Conservation (phyloP, 495 filamentous ascomycete species). For the Xylaria grammica region DNA sequence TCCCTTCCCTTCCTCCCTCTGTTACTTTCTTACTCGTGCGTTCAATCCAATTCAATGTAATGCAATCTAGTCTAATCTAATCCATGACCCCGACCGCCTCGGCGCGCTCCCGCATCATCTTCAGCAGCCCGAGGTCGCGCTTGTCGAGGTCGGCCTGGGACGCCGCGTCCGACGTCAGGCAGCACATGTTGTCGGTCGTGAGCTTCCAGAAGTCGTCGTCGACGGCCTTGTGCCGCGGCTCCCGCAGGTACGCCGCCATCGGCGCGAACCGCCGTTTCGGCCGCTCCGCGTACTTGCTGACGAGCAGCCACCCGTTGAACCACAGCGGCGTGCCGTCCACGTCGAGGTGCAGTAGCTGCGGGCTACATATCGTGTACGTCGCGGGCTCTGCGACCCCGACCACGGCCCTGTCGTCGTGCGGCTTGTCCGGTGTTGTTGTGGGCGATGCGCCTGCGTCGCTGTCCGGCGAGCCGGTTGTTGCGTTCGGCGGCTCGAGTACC, state of each 20-base stretch:
- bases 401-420: background rate
- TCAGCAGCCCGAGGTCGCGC: constrained; percentile 3
- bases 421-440: background rate
- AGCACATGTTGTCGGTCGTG: constrained; percentile 21
- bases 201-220: constrained; percentile 22
- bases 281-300: constrained; percentile 28
- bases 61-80: background rate
- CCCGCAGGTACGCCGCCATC: constrained; percentile 16
- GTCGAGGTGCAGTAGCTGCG: constrained; percentile 37
- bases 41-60: background rate
- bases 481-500: constrained; percentile 3
- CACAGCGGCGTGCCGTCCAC: constrained; percentile 32
- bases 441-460: background rate
- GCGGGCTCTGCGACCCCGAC: background rate
- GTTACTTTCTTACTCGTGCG: background rate
- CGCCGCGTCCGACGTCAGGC: constrained; percentile 12
- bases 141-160: background rate
- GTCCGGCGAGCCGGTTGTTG: no score
- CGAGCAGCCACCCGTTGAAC: constrained; percentile 36
- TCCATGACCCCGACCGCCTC: constrained; percentile 10
- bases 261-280: constrained; percentile 15
- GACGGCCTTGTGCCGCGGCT: background rate
- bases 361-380: constrained; percentile 32
- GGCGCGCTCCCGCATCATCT: constrained; percentile 21
- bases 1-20: background rate